Conservation (phyloP, 345 rosid genomes). For the Eucalyptus coolabah region DNA sequence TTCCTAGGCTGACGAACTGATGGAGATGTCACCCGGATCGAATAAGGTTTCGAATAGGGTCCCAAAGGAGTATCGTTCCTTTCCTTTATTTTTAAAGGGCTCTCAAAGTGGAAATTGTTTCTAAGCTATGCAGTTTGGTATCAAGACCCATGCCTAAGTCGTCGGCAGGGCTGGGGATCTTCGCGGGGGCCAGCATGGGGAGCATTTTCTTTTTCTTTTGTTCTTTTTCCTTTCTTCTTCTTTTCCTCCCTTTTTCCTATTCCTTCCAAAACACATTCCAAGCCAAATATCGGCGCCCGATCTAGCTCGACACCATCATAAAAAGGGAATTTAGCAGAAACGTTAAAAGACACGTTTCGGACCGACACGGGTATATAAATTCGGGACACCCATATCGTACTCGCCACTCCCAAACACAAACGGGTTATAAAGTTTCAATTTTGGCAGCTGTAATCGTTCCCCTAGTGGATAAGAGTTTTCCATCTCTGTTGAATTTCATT, state of each 20-base stretch:
- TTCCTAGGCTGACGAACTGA: neutral
- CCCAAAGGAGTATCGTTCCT: rapidly evolving
- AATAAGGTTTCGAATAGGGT: neutral
- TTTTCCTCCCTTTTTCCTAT: neutral
- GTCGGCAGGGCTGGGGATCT: neutral
- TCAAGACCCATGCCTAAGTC: neutral
- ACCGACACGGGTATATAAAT: neutral
- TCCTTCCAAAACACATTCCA: neutral
- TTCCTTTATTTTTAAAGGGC: rapidly evolving
- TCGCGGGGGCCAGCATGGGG: neutral
- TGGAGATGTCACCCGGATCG: neutral
- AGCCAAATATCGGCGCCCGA: neutral
- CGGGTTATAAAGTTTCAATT: neutral
- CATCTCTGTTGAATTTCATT: neutral
- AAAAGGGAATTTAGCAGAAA: neutral
- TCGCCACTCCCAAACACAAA: neutral
- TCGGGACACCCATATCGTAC: neutral
- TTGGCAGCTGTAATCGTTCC: neutral
- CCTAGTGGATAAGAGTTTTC: neutral
- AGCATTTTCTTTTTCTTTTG: neutral
- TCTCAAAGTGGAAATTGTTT: neutral
- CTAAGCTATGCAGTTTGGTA: neutral
- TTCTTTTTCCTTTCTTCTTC: neutral
- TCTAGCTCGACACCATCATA: neutral
- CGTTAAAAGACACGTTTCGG: neutral